Evolutionary conservation across 805 yeast genomes (phyloP).

Genomic region (Candida nemodendra): DNA sequence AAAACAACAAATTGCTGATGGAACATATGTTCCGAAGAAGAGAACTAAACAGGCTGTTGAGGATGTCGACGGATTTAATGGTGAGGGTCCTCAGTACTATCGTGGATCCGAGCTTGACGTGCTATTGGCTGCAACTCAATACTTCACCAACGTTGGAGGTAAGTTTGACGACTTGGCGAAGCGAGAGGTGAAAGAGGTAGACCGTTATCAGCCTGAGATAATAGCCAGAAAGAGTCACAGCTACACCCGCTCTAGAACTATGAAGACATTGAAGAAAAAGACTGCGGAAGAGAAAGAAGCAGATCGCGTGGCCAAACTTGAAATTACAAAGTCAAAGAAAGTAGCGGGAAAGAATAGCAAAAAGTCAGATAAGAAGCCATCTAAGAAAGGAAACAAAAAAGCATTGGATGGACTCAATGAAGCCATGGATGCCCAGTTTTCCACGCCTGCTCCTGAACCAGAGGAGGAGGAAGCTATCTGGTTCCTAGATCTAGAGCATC

Average conservation of each 20-base stretch:
- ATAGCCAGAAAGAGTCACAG: conserved; percentile 1
- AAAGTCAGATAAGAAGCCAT: conserved; percentile 1
- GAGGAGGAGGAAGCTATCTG: conserved; percentile 19
- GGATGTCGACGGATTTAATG: not conserved
- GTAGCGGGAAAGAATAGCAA: not conserved
- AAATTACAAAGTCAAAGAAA: not conserved
- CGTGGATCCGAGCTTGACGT: conserved; percentile 18
- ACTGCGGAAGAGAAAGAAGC: conserved; percentile 7
- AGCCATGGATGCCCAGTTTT: conserved; percentile 1
- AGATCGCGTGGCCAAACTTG: not conserved
- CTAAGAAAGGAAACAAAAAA: not conserved
- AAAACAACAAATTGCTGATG: conserved; percentile 9
- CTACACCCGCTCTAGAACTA: conserved; percentile 1
- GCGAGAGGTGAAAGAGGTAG: conserved; percentile 18
- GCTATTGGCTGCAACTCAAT: conserved; percentile 26
- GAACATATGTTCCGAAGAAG: conserved; percentile 8
- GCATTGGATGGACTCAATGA: not conserved
- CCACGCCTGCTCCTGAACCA: conserved; percentile 3
- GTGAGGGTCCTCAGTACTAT: conserved; percentile 15
- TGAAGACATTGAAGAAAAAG: conserved; percentile 14
- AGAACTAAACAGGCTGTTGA: conserved; percentile 1
- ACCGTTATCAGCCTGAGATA: conserved; percentile 18
- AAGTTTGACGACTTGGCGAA: conserved; percentile 6
- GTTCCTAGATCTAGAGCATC: conserved; percentile 22
- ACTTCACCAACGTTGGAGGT: conserved; percentile 25